Evolutionary conservation across 352 stramenopile genomes (phyloP), one percentile per base, ranked within the genome.

Genomic region (Globisporangium camurandrum): DNA sequence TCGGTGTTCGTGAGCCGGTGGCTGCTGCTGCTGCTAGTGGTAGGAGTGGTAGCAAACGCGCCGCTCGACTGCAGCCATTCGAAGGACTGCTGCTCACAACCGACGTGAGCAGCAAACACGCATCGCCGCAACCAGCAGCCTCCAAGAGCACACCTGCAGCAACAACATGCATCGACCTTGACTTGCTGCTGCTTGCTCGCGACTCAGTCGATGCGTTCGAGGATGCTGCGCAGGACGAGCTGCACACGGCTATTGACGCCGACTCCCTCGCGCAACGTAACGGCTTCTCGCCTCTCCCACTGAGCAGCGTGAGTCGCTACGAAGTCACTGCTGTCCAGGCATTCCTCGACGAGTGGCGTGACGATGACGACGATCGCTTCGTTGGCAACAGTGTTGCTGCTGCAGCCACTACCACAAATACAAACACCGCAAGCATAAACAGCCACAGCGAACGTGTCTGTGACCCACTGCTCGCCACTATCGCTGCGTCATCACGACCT

Each of bases 141-240:
- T 10, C 10, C 3, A 16, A 10, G 4, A 16, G 31, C 12, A 2
- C 31, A 37, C 9, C n/a, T 2, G 31, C 31, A 16, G 12, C 31
- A 16, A 10, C 41, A 17, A 1, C 24, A 26, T 19, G 16, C 14
- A 46, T 53, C 36, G 47, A 53, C 36, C 34, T 53, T n/a, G 47
- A 53, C 36, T 11, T 44, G 23, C 47, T 53, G 24, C 47, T 46
- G 24, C 26, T 53, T 20, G 27, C 22, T 39, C 47, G 47, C 47
- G 47, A 53, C 47, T 53, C 47, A 26, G 43, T 53, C 24, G 47
- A 53, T 12, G 47, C 22, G 1, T 53, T 37, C 37, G 37, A 38
- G 12, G 37, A 51, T 1, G 31, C 41, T 12, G 31, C 23, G 2
- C 45, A 51, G 19, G n/a, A 31, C 3, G 28, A 40, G n/a, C n/a